These are phyloP conservation scores for Daedaleopsis nitida DNA, from an alignment of 768 basidiomycete species.

Conservation along the genomic window DNA sequence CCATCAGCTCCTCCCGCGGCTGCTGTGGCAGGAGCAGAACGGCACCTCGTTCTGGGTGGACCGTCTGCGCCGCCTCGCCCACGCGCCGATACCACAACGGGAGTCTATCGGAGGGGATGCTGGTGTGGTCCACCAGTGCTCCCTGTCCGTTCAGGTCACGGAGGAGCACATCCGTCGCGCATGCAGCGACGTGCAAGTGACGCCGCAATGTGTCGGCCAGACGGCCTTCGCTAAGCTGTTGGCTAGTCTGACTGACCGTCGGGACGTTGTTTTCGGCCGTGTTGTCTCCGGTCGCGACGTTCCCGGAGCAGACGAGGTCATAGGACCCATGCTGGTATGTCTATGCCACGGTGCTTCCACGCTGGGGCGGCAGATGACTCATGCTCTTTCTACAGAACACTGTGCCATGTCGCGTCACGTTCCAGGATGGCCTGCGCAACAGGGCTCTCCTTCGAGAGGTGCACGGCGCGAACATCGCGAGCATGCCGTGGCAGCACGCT, in stretches of 20 bases:
- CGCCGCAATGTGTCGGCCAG: constrained; percentile 39
- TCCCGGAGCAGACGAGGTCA: constrained; percentile 42
- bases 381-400: constrained; percentile 38
- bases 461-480: constrained; percentile 41
- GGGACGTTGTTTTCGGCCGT: constrained; percentile 48
- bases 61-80: constrained; percentile 2
- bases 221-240: constrained; percentile 34
- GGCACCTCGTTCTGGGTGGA: constrained; percentile 42
- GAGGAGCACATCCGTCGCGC: constrained; percentile 6
- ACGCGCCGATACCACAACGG: constrained; percentile 4
- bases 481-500: constrained; percentile 46
- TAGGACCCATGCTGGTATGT: constrained; percentile 50
- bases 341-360: background rate
- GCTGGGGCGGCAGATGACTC: background rate
- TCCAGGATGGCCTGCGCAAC: constrained; percentile 31
- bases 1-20: constrained; percentile 38
- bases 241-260: constrained; percentile 21
- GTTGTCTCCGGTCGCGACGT: constrained; percentile 47
- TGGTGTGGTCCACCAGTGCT: constrained; percentile 1
- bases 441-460: constrained; percentile 38
- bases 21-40: constrained; percentile 39
- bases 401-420: constrained; percentile 44
- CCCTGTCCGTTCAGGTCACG: background rate
- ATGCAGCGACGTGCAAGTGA: constrained; percentile 28
- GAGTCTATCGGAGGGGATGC: background rate